Evolutionary conservation across 2,329 filamentous ascomycete genomes (phyloP).

Genomic region (Cladorrhinum sp.): DNA sequence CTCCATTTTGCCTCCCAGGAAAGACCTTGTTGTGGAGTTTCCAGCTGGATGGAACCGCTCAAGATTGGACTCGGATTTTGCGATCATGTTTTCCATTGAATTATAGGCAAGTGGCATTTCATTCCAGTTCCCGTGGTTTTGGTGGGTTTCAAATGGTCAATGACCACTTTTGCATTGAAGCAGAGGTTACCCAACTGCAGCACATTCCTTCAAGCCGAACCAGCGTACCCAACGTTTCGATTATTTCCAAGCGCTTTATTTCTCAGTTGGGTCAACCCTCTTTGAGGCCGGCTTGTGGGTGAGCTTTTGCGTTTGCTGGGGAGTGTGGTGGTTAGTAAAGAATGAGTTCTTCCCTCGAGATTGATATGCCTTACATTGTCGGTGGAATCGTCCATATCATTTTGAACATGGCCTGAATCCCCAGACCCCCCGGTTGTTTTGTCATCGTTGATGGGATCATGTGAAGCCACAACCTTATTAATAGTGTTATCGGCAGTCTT

Average conservation of each 20-base stretch:
- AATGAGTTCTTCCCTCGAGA: not conserved
- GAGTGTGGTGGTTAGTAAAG: not conserved
- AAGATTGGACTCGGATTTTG: not conserved
- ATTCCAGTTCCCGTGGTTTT: not conserved
- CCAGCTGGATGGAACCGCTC: not conserved
- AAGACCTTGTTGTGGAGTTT: not conserved
- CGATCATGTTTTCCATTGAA: too few species aligned
- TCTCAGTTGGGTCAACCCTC: constrained; percentile 19
- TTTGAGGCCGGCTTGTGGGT: constrained; percentile 28
- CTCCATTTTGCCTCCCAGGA: not conserved
- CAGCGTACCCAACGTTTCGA: not conserved
- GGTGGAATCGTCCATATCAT: constrained; percentile 8
- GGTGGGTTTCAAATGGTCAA: not conserved
- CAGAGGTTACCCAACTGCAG: not conserved
- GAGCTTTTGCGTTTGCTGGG: constrained; percentile 28
- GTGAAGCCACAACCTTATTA: not conserved
- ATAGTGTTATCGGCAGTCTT: not conserved
- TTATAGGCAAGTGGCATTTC: not conserved
- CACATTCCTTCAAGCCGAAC: not conserved
- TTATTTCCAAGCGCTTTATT: too few species aligned
- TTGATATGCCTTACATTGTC: constrained; percentile 11
- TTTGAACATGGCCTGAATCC: not conserved
- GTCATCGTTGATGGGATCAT: not conserved
- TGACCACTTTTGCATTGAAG: not conserved
- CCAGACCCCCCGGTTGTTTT: not conserved